These are phyloP conservation scores for Geranomyces michiganensis DNA, from an alignment of 192 early-diverging fungal genomes.

Conservation along the genomic window DNA sequence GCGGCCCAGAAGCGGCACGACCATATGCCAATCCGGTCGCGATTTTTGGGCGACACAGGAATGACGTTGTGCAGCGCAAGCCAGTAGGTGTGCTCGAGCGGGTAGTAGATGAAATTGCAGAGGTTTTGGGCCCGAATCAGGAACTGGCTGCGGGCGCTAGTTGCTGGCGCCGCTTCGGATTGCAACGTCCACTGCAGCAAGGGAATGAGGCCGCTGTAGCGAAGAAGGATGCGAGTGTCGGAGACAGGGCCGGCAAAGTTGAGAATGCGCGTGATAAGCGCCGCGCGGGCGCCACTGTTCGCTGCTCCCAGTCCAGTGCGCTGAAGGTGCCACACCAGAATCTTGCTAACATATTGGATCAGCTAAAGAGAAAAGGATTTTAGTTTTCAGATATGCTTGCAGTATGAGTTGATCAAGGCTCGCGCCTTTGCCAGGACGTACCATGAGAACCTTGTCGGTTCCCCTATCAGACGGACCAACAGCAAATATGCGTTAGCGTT, in stretches of 20 bases:
- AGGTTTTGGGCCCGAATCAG: conserved; percentile 89
- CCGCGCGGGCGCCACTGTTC: conserved; percentile 2
- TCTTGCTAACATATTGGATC: conserved; percentile 90
- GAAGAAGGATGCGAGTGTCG: conserved; percentile 90
- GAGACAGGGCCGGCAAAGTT: conserved; percentile 84
- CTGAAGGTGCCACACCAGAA: conserved; percentile 79
- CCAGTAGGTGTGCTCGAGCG: conserved; percentile 96
- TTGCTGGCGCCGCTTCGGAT: conserved; percentile 72
- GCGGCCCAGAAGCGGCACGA: conserved; percentile 88
- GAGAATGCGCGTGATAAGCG: conserved; percentile 66
- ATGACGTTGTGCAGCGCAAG: conserved; percentile 84
- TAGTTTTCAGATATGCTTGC: not conserved
- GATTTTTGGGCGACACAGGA: conserved; percentile 68
- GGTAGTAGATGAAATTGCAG: conserved; percentile 86
- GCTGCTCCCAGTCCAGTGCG: conserved; percentile 56
- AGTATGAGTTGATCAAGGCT: not conserved
- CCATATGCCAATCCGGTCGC: conserved; percentile 86
- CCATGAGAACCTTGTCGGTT: conserved; percentile 75
- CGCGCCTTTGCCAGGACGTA: conserved; percentile 6
- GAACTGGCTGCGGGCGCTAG: conserved; percentile 61
- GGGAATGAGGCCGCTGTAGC: conserved; percentile 74
- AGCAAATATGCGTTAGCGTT: too few relatives aligned
- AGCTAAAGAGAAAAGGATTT: conserved; percentile 55
- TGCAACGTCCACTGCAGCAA: conserved; percentile 81
- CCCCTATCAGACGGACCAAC: conserved; percentile 50